A percentile compares a stretch with the other conserved stretches of the same genome.
Evolutionary conservation across 257 asterid species (phyloP).

Genomic region (Gentiana straminea): DNA sequence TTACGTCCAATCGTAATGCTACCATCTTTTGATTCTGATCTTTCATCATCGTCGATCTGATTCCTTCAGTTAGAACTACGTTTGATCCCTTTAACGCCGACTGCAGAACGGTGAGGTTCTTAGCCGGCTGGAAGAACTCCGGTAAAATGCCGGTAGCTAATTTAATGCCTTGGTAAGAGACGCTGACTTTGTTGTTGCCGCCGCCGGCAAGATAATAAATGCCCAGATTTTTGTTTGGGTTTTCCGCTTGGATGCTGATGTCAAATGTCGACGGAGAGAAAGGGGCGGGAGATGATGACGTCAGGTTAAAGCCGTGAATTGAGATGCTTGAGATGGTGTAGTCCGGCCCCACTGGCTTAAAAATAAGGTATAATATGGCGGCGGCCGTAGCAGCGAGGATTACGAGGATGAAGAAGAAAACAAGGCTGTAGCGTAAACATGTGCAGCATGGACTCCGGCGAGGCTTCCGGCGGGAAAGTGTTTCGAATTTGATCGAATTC

Average conservation of each 20-base stretch:
- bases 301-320: constrained; percentile 39
- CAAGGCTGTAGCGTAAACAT: constrained; percentile 41
- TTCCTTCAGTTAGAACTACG: constrained; percentile 34
- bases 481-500: constrained; percentile 23
- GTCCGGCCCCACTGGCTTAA: constrained; percentile 56
- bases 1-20: constrained; percentile 39
- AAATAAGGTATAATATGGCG: constrained; percentile 58
- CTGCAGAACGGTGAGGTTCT: constrained; percentile 46
- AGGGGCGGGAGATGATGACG: constrained; percentile 31
- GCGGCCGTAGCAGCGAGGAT: constrained; percentile 50
- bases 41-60: constrained; percentile 26
- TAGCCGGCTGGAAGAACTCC: constrained; percentile 58
- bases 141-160: constrained; percentile 49
- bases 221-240: constrained; percentile 60
- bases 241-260: constrained; percentile 54
- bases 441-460: constrained; percentile 41
- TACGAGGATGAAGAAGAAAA: constrained; percentile 31
- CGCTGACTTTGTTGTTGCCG: constrained; percentile 35
- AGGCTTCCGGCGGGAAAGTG: constrained; percentile 23
- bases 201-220: constrained; percentile 33
- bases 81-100: constrained; percentile 36
- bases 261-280: constrained; percentile 45
- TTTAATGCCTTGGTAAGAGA: constrained; percentile 29
- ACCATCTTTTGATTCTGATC: constrained; percentile 29
- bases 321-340: constrained; percentile 37